Evolutionary conservation across 208 protist species (phyloP).

Genomic region (Phytomonas sp.): DNA sequence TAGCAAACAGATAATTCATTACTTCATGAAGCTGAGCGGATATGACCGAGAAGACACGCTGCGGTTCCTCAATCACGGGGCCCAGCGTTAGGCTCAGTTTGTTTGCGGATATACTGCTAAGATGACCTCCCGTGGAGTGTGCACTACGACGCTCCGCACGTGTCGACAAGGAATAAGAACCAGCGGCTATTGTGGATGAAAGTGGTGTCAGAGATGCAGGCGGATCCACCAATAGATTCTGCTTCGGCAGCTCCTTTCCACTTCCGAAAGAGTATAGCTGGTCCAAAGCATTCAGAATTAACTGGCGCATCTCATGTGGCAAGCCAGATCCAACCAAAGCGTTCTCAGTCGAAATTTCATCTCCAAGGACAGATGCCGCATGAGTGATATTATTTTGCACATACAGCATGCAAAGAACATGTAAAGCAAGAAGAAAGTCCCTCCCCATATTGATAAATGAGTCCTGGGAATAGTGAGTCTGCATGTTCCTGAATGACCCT

Average conservation of each 20-base stretch:
- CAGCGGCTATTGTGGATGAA: not conserved
- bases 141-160: not conserved
- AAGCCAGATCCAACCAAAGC: not conserved
- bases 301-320: not conserved
- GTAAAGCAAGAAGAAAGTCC: not conserved
- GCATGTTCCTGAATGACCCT: not conserved
- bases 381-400: not conserved
- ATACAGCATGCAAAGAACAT: not conserved
- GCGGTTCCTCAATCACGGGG: not conserved
- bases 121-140: not conserved
- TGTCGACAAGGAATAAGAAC: not conserved
- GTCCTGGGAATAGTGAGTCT: conserved; percentile 3
- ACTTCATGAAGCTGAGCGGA: not conserved
- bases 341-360: not conserved
- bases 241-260: not conserved
- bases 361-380: not conserved
- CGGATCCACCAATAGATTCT: not conserved
- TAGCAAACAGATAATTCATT: conserved; percentile 2
- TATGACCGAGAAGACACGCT: not conserved
- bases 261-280: not conserved
- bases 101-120: not conserved
- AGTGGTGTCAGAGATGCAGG: not conserved
- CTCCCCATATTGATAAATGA: conserved; percentile 3
- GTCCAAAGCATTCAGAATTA: not conserved
- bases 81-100: not conserved